phyloP scores from a whole-genome alignment of 345 rosid genomes.

The Hevea brasiliensis region DNA sequence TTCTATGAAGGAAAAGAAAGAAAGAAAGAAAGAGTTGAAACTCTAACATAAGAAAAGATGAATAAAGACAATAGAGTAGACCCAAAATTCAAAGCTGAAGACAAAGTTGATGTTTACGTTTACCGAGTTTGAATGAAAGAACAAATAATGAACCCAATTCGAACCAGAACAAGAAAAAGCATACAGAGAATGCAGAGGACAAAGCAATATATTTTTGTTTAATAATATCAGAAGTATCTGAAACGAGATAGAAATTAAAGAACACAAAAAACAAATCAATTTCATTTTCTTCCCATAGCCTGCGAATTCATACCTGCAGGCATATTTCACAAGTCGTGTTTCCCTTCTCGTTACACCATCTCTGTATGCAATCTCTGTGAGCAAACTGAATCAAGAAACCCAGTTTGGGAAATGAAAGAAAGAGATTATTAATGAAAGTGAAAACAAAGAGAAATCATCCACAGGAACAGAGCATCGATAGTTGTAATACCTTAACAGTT shows the following conservation, averaged over 20 bases:
- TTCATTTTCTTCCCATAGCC: background rate
- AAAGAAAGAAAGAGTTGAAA: conserved; percentile 9
- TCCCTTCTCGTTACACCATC: conserved; percentile 99
- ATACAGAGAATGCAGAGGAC: background rate
- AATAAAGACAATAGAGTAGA: conserved; percentile 8
- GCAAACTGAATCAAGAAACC: conserved; percentile 51
- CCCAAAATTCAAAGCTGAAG: conserved; percentile 4
- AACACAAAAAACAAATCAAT: background rate
- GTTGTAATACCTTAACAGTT: conserved; percentile 63
- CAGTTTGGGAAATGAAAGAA: background rate
- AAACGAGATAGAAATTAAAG: background rate
- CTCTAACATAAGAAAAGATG: conserved; percentile 16
- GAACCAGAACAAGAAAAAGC: conserved; percentile 3
- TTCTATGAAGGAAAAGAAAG: background rate
- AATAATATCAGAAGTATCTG: background rate
- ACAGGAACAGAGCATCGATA: background rate
- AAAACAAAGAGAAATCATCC: background rate
- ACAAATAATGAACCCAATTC: background rate
- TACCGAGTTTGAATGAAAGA: conserved; percentile 2
- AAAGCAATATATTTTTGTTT: background rate
- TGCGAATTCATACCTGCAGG: conserved; percentile 61
- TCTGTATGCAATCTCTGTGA: conserved; percentile 91
- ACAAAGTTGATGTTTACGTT: background rate
- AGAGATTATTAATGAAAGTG: background rate
- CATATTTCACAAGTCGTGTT: conserved; percentile 91